Percentiles rank a stretch among this genome's conserved stretches.
Evolutionary conservation across 768 basidiomycete species (phyloP).

Genomic region (Podaxis carcinomalis): DNA sequence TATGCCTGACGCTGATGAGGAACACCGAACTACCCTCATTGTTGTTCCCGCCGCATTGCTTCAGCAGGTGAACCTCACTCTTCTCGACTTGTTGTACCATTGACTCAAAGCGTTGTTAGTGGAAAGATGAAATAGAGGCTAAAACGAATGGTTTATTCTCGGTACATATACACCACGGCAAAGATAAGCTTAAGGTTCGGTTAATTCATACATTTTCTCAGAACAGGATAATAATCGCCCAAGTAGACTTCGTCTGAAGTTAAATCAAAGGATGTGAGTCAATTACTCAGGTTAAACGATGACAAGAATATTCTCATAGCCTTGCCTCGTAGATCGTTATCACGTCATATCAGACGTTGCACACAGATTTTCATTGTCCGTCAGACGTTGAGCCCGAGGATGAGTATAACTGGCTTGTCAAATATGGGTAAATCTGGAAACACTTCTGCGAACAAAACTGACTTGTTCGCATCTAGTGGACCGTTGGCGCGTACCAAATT

Average conservation of each 20-base stretch:
- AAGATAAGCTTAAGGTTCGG: constrained; percentile 54
- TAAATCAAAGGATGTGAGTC: constrained; percentile 47
- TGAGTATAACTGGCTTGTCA: constrained; percentile 42
- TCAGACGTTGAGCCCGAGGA: constrained; percentile 41
- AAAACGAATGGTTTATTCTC: constrained; percentile 62
- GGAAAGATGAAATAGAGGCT: constrained; percentile 69
- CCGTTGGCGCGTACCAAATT: constrained; percentile 57
- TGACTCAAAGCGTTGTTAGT: constrained; percentile 30
- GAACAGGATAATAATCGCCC: background rate
- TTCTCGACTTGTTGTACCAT: background rate
- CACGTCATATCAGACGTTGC: constrained; percentile 76
- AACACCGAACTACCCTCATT: constrained; percentile 57
- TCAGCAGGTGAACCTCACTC: constrained; percentile 43
- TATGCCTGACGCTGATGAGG: constrained; percentile 42
- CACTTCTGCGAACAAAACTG: background rate
- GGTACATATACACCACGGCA: constrained; percentile 70
- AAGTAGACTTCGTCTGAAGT: constrained; percentile 40
- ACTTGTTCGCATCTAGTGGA: constrained; percentile 36
- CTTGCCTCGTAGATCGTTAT: constrained; percentile 51
- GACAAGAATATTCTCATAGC: background rate
- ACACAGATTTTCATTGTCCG: constrained; percentile 52
- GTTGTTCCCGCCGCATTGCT: constrained; percentile 76
- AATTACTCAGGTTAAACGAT: background rate
- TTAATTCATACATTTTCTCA: background rate
- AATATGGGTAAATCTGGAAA: constrained; percentile 39